Percentiles rank a stretch among this genome's conserved stretches.
Conservation (phyloP, 768 basidiomycete species). For the Boletellus emodensis region DNA sequence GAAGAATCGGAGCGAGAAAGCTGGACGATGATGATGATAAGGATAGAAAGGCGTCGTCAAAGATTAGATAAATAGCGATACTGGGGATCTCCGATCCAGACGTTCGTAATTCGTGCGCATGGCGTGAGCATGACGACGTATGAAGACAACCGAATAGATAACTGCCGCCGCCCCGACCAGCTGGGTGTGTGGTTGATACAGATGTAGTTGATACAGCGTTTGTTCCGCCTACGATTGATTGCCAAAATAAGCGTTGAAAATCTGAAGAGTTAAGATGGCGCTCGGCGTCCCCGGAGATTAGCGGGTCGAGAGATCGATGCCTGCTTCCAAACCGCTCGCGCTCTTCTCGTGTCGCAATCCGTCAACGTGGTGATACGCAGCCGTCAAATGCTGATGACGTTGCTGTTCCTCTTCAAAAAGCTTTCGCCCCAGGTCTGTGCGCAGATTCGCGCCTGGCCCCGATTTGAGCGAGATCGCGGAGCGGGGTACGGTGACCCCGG, state of each 20-base stretch:
- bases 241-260: conserved; percentile 15
- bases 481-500: conserved; percentile 32
- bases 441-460: conserved; percentile 46
- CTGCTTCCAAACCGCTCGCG: conserved; percentile 25
- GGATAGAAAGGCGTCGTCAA: conserved; percentile 22
- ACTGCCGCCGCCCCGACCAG: conserved; percentile 20
- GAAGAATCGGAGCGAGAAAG: conserved; percentile 15
- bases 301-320: conserved; percentile 28
- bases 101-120: conserved; percentile 27
- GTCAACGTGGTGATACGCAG: conserved; percentile 17
- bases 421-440: conserved; percentile 62
- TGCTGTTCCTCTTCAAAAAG: conserved; percentile 70
- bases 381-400: conserved; percentile 32
- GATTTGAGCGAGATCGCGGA: conserved; percentile 31
- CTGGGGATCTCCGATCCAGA: conserved; percentile 13
- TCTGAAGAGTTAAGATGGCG: conserved; percentile 14
- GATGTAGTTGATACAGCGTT: conserved; percentile 34
- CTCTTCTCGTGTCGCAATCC: conserved; percentile 26
- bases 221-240: conserved; percentile 23
- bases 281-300: conserved; percentile 14
- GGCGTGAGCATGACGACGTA: conserved; percentile 17
- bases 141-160: conserved; percentile 31
- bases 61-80: conserved; percentile 18
- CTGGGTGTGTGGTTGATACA: conserved; percentile 32
- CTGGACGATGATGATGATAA: conserved; percentile 23